phyloP scores from a whole-genome alignment of 345 rosid species.

The Syzygium aromaticum region DNA sequence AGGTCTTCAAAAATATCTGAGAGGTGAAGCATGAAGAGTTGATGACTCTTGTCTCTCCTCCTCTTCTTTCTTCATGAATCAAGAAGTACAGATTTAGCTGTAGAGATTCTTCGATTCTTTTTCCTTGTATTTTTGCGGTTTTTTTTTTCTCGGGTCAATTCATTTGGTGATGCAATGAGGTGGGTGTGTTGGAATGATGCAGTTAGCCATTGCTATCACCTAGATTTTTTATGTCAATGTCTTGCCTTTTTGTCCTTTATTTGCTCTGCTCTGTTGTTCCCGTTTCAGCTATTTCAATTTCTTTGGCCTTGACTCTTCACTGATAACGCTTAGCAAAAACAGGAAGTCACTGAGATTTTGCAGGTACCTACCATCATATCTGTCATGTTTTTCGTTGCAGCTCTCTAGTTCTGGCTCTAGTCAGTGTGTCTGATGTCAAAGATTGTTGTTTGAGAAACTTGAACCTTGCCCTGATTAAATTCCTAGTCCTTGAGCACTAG shows the following conservation, averaged over 20 bases:
- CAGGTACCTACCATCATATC: slow-evolving; percentile 4
- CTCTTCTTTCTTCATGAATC: background rate
- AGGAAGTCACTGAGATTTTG: slow-evolving; percentile 11
- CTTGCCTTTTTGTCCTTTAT: background rate
- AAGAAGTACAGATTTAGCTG: background rate
- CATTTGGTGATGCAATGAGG: background rate
- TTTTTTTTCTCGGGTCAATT: background rate
- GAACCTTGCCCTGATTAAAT: background rate
- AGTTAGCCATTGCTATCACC: slow-evolving; percentile 15
- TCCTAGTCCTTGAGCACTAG: background rate
- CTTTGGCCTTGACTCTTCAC: background rate
- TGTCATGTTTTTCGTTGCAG: slow-evolving; percentile 2
- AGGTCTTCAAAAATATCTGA: background rate
- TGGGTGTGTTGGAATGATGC: background rate
- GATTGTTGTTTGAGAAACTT: background rate
- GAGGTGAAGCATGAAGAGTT: background rate
- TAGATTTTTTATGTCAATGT: slow-evolving; percentile 5
- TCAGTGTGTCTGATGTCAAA: background rate
- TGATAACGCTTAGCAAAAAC: slow-evolving; percentile 8
- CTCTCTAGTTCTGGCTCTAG: background rate
- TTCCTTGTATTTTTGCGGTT: background rate
- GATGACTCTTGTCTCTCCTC: background rate
- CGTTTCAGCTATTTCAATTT: background rate
- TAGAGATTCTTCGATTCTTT: background rate
- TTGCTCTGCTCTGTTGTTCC: slow-evolving; percentile 7